Evolutionary conservation across 164 flowering plant species (phyloP).

Genomic region (Stephania japonica): DNA sequence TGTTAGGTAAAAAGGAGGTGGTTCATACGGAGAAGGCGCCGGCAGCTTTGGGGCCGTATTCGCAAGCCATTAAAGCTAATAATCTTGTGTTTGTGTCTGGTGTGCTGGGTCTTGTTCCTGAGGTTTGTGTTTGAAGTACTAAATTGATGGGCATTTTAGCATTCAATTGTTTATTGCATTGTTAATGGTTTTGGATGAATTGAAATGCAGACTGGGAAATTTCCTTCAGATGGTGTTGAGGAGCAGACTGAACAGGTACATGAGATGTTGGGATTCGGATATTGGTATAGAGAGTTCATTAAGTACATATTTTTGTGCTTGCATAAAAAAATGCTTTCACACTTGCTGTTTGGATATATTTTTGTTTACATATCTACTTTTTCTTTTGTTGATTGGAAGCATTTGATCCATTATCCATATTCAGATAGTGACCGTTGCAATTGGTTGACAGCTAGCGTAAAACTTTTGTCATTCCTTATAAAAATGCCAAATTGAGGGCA

Average conservation of each 20-base stretch:
- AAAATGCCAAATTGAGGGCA: too few relatives aligned
- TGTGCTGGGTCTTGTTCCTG: constrained; percentile 82
- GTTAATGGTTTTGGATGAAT: not conserved
- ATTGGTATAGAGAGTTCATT: not conserved
- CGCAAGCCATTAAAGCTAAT: constrained; percentile 90
- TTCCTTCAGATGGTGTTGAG: constrained; percentile 74
- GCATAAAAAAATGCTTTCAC: not conserved
- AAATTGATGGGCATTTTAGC: not conserved
- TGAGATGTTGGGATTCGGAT: not conserved
- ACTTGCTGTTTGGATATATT: not conserved
- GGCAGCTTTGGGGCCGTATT: constrained; percentile 93
- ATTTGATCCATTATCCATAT: not conserved
- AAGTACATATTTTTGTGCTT: not conserved
- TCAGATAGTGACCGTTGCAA: too few relatives aligned
- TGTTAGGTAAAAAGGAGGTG: constrained; percentile 63
- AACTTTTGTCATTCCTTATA: too few relatives aligned
- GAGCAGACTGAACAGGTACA: constrained; percentile 98
- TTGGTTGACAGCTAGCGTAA: too few relatives aligned
- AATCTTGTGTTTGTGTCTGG: constrained; percentile 83
- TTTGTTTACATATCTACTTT: not conserved
- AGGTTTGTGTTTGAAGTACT: constrained; percentile 42
- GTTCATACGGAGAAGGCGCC: constrained; percentile 92
- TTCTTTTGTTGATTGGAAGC: too few relatives aligned
- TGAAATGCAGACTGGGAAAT: constrained; percentile 74
- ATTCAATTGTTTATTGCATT: not conserved